A percentile compares a stretch with the other conserved stretches of the same genome.
These are phyloP conservation scores for Dendrobium catenatum DNA, from an alignment of 106 monocot species.

Conservation along the genomic window DNA sequence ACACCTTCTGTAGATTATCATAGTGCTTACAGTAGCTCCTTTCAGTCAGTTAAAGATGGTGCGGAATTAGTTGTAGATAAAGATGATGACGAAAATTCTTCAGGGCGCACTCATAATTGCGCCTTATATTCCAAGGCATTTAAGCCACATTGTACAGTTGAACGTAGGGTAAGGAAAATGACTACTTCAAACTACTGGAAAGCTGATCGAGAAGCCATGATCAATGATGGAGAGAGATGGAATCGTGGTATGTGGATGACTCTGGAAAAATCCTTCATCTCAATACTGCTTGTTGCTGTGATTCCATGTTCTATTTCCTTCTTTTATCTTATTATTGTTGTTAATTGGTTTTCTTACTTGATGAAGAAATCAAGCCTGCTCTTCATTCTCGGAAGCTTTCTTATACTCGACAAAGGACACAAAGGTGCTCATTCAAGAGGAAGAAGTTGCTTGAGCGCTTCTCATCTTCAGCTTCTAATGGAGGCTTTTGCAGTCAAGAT, in stretches of 20 bases:
- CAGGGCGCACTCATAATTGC: slow-evolving; percentile 52
- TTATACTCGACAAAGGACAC: slow-evolving; percentile 71
- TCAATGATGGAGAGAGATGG: slow-evolving; percentile 30
- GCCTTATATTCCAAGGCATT: slow-evolving; percentile 22
- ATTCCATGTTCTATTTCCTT: not conserved
- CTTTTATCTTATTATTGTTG: not conserved
- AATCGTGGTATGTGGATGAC: slow-evolving; percentile 25
- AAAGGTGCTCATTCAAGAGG: slow-evolving; percentile 55
- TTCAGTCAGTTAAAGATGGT: slow-evolving; percentile 16
- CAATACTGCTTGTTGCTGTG: not conserved
- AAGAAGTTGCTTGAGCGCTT: slow-evolving; percentile 38
- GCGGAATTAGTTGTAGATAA: slow-evolving; percentile 25
- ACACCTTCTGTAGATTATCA: slow-evolving; percentile 11
- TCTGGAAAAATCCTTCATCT: not conserved
- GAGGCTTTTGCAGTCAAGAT: not conserved
- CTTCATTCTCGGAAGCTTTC: slow-evolving; percentile 52
- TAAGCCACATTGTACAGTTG: slow-evolving; percentile 35
- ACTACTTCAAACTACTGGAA: slow-evolving; percentile 54
- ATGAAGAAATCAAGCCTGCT: slow-evolving; percentile 39
- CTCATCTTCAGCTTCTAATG: slow-evolving; percentile 20
- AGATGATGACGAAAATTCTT: slow-evolving; percentile 83
- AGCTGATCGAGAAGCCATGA: slow-evolving; percentile 20
- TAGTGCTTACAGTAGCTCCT: slow-evolving; percentile 26
- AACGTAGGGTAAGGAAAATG: slow-evolving; percentile 53
- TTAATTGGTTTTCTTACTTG: slow-evolving; percentile 15